phyloP scores from a whole-genome alignment of 805 yeast species.

The Diddensiella caesifluorescens region DNA sequence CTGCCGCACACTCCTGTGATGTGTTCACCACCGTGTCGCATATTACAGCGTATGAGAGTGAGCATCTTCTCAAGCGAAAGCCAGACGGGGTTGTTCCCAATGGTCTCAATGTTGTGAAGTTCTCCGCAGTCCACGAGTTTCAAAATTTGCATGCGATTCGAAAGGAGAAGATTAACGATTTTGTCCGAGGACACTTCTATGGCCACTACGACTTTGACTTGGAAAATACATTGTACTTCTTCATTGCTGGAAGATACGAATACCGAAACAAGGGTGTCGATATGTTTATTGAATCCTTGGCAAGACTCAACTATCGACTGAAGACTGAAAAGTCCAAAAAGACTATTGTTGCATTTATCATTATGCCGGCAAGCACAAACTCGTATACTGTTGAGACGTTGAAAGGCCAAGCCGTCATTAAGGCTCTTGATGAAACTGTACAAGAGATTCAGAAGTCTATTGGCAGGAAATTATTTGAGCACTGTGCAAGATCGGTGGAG shows the following conservation, averaged over 20 bases:
- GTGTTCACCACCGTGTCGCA: constrained; percentile 97
- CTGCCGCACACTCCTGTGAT: constrained; percentile 93
- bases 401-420: constrained; percentile 92
- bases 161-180: constrained; percentile 89
- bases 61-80: constrained; percentile 85
- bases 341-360: constrained; percentile 94
- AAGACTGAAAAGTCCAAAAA: constrained; percentile 76
- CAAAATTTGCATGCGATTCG: constrained; percentile 91
- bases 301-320: constrained; percentile 82
- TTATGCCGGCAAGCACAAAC: constrained; percentile 94
- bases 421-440: constrained; percentile 83
- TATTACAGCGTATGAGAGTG: constrained; percentile 94
- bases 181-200: constrained; percentile 93
- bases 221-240: constrained; percentile 89
- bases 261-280: constrained; percentile 96
- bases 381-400: constrained; percentile 94
- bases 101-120: constrained; percentile 91
- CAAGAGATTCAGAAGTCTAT: constrained; percentile 80
- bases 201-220: constrained; percentile 94
- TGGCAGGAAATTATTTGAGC: constrained; percentile 84
- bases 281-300: constrained; percentile 86
- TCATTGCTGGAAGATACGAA: constrained; percentile 96
- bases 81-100: constrained; percentile 98
- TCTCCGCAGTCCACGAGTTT: constrained; percentile 96
- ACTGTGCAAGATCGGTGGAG: constrained; percentile 61